These are phyloP conservation scores for Trichoderma asperelloides DNA, from an alignment of 495 filamentous ascomycete genomes.

Conservation along the genomic window DNA sequence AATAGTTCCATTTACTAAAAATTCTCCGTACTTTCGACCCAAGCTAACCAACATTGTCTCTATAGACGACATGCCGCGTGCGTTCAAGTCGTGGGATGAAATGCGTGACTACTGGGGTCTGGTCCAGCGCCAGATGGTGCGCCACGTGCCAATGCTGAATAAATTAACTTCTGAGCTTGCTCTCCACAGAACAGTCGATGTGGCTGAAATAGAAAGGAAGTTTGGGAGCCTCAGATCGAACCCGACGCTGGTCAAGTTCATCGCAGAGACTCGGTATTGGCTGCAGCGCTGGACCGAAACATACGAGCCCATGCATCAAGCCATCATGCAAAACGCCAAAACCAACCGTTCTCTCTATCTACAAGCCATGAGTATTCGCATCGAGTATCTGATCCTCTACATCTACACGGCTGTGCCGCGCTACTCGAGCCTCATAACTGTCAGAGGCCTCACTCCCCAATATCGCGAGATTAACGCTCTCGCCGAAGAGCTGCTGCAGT, in stretches of 20 bases:
- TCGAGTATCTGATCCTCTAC: slow-evolving; percentile 12
- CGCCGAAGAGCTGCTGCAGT: not conserved
- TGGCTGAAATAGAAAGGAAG: not conserved
- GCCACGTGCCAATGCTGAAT: slow-evolving; percentile 1
- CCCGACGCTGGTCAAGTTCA: slow-evolving; percentile 17
- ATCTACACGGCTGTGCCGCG: slow-evolving; percentile 7
- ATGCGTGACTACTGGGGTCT: slow-evolving; percentile 3
- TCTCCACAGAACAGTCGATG: not conserved
- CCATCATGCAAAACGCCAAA: not conserved
- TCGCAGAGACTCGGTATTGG: slow-evolving; percentile 28
- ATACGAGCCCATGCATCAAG: slow-evolving; percentile 12
- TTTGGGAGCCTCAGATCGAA: not conserved
- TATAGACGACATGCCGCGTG: slow-evolving; percentile 3
- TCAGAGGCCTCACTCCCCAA: slow-evolving; percentile 8
- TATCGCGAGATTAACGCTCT: slow-evolving; percentile 9
- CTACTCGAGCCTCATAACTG: slow-evolving; percentile 5
- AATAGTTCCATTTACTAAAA: slow-evolving; percentile 2
- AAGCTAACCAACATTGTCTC: slow-evolving; percentile 6
- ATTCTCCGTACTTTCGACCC: slow-evolving; percentile 9
- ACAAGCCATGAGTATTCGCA: not conserved
- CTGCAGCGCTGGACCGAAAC: slow-evolving; percentile 9
- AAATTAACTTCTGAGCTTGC: not conserved
- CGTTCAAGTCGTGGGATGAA: not conserved
- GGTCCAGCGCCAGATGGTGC: slow-evolving; percentile 10
- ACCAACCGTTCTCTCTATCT: not conserved